phyloP scores from a whole-genome alignment of 768 basidiomycete genomes.

The Neoboletus brunneissimus region DNA sequence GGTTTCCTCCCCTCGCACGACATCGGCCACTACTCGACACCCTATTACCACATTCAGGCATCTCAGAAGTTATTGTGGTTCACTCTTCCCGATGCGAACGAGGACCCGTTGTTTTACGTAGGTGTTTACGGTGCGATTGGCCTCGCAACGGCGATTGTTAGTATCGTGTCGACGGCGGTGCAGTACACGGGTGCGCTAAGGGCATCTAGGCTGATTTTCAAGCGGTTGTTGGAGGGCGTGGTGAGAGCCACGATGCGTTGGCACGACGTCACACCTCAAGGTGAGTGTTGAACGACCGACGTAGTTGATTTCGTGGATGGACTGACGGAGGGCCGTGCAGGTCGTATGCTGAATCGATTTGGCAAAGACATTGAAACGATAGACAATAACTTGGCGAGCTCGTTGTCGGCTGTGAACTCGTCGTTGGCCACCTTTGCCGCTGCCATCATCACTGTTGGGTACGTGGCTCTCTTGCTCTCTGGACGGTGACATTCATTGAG shows the following conservation, averaged over 20 bases:
- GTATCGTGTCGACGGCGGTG: slow-evolving; percentile 44
- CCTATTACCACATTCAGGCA: slow-evolving; percentile 16
- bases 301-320: neutral
- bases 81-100: slow-evolving; percentile 46
- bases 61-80: slow-evolving; percentile 12
- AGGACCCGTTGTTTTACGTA: slow-evolving; percentile 71
- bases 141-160: slow-evolving; percentile 44
- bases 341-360: slow-evolving; percentile 85
- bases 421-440: slow-evolving; percentile 77
- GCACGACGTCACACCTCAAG: slow-evolving; percentile 81
- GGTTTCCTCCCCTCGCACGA: slow-evolving; percentile 22
- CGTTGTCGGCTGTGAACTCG: slow-evolving; percentile 73
- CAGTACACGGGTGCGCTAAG: slow-evolving; percentile 56
- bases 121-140: slow-evolving; percentile 65
- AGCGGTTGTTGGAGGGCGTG: slow-evolving; percentile 61
- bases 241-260: slow-evolving; percentile 83
- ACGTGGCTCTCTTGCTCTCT: slow-evolving; percentile 23
- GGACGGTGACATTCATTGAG: slow-evolving; percentile 7
- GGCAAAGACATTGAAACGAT: slow-evolving; percentile 88
- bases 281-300: slow-evolving; percentile 26
- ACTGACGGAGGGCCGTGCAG: slow-evolving; percentile 30
- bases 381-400: slow-evolving; percentile 65
- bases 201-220: slow-evolving; percentile 38
- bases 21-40: slow-evolving; percentile 12
- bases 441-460: slow-evolving; percentile 71